Percentiles rank a stretch among this genome's conserved stretches.
These are phyloP conservation scores for Coniochaeta sp. DNA, from an alignment of 2,329 filamentous ascomycete genomes.

Conservation along the genomic window DNA sequence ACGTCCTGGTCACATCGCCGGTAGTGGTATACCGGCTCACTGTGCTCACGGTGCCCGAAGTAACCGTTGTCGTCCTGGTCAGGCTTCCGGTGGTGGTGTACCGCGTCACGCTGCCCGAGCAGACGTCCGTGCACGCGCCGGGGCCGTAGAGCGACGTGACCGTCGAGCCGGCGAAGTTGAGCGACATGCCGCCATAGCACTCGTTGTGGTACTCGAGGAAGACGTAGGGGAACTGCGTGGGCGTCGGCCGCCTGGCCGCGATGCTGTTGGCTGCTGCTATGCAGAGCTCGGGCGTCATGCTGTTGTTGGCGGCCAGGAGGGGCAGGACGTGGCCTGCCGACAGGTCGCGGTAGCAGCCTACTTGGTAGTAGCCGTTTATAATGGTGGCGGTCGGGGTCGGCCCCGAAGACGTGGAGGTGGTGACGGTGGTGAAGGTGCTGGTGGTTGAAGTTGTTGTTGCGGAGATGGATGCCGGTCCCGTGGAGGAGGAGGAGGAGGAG, in stretches of 20 bases:
- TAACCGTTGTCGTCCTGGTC: constrained; percentile 15
- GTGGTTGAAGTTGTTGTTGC: constrained; percentile 1
- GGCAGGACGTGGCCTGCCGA: constrained; percentile 21
- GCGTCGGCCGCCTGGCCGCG: constrained; percentile 15
- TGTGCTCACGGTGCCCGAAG: no score
- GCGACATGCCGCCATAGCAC: constrained; percentile 21
- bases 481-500: not conserved
- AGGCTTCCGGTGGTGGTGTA: constrained; percentile 12
- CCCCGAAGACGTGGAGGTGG: not conserved
- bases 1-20: not conserved
- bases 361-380: constrained; percentile 19
- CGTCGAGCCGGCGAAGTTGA: constrained; percentile 15
- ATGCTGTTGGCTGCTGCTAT: constrained; percentile 21
- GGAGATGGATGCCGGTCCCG: not conserved
- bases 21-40: no score
- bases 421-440: not conserved
- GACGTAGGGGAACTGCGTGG: constrained; percentile 18
- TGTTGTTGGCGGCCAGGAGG: constrained; percentile 21
- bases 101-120: constrained; percentile 16
- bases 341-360: constrained; percentile 22
- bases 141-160: constrained; percentile 19
- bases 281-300: constrained; percentile 26
- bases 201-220: constrained; percentile 26
- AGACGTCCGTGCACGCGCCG: constrained; percentile 22
- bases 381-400: constrained; percentile 11